These are phyloP conservation scores for Circinella minor DNA, from an alignment of 371 early-diverging fungal species.

Conservation along the genomic window DNA sequence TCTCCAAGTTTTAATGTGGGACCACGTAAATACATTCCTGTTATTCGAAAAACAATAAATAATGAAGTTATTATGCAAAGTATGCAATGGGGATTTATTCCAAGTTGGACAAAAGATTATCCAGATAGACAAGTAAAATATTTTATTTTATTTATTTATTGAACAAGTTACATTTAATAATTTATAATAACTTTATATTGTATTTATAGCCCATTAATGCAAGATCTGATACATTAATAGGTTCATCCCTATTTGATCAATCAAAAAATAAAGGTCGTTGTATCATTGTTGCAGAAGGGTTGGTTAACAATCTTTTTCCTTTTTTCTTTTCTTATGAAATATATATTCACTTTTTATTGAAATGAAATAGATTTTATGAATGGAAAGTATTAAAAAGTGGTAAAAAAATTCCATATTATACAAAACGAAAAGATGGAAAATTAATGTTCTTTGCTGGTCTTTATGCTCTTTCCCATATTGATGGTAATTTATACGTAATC, in stretches of 20 bases:
- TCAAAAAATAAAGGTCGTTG: constrained; percentile 67
- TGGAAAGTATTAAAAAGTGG: constrained; percentile 61
- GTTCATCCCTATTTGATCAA: constrained; percentile 57
- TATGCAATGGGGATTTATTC: constrained; percentile 74
- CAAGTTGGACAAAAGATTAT: constrained; percentile 48
- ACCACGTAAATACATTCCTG: constrained; percentile 62
- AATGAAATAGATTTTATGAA: constrained; percentile 66
- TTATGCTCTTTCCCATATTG: constrained; percentile 51
- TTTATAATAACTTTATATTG: background rate
- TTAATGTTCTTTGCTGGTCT: constrained; percentile 69
- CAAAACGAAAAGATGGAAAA: constrained; percentile 59
- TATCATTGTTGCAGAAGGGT: constrained; percentile 73
- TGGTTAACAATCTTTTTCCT: no score
- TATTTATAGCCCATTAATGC: constrained; percentile 60
- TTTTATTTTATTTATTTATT: background rate
- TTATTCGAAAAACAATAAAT: constrained; percentile 43
- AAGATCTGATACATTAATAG: constrained; percentile 65
- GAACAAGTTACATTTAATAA: background rate
- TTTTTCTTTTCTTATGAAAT: no score
- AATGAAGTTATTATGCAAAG: constrained; percentile 42
- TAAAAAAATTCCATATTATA: constrained; percentile 63
- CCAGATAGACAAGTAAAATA: constrained; percentile 41
- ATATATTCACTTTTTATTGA: no score
- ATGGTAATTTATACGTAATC: no score
- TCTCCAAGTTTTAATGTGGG: constrained; percentile 61